Base-by-base conservation (phyloP, 164 flowering plant genomes). In the Liriodendron chinense region DNA sequence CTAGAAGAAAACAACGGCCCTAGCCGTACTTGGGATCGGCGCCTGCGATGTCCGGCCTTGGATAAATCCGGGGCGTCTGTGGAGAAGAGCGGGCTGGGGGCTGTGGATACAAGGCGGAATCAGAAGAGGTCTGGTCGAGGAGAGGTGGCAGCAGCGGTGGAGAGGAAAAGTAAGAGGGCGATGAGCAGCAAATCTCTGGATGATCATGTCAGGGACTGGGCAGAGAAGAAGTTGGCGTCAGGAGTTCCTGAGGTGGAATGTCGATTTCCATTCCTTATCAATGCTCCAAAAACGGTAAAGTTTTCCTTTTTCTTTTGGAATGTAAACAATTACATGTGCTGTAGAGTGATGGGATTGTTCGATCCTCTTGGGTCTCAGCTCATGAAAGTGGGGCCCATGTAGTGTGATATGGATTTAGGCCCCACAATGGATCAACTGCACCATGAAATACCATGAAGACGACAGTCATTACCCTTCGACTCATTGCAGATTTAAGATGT, bases 231-330 rank as follows among this genome's bases (percentile, higher is more conserved):
- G 49, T 65, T 81, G 70, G 72, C 71, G 47, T 70, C 69, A 0
- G 85, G 87, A 22, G 64, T 78, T 71, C 75, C 80, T 47, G 78
- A 81, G 25, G 74, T 49, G 10, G 73, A 78, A 63, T 83, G 85
- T 57, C 20, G 13, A 21, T 78, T 84, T 48, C 87, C 84, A 1
- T 85, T 85, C 47, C 83, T 83, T 24, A 72, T 67, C 9, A 68
- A 76, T 14, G 84, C 82, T 48, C 83, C 84, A 0, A 82, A 67
- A 75, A 47, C 72, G 83, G 86, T 84, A 77, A 10, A 25, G 64
- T 22, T 68, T 16, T 62, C 56, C 28, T 12, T 0, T 21, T 4
- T 34, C 43, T 50, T 24, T 28, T 56, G 49, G 16, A 14, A 24
- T 43, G 10, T 53, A 0, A 16, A 53, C 8, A 16, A 12, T 53